phyloP scores from a whole-genome alignment of 768 basidiomycete species.

The Rubroboletus satanas region DNA sequence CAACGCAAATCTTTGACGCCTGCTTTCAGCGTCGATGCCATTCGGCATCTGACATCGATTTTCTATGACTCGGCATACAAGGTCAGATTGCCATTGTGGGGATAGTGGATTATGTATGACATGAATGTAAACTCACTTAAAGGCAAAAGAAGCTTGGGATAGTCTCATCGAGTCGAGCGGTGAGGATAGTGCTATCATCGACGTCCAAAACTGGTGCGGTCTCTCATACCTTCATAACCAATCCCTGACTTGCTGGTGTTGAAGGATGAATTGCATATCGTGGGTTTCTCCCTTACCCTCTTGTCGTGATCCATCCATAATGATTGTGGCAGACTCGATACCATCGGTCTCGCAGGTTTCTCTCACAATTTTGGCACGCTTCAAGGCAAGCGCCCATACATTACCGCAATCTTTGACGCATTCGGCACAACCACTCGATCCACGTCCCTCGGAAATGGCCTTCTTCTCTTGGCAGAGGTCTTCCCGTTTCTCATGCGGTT shows the following conservation, averaged over 20 bases:
- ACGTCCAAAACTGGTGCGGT: no score
- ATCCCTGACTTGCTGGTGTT: not conserved
- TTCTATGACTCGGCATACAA: no score
- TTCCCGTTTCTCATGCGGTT: conserved; percentile 36
- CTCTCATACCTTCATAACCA: not conserved
- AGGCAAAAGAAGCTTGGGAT: no score
- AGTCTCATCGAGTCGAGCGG: no score
- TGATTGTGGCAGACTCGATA: conserved; percentile 42
- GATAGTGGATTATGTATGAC: no score
- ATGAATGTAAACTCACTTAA: no score
- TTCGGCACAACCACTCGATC: conserved; percentile 22
- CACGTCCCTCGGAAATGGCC: conserved; percentile 27
- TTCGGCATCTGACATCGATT: no score
- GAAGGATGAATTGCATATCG: conserved; percentile 36
- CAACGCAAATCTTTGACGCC: no score
- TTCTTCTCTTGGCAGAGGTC: conserved; percentile 35
- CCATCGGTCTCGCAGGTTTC: conserved; percentile 56
- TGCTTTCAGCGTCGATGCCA: no score
- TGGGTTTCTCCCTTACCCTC: conserved; percentile 8
- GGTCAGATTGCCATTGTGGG: no score
- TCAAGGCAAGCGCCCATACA: conserved; percentile 41
- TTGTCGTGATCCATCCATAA: not conserved
- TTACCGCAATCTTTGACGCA: conserved; percentile 1
- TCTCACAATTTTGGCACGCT: conserved; percentile 54
- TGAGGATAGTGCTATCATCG: no score